Evolutionary conservation across 1,139 yeast species (phyloP).

Genomic region (Taphrina deformans): DNA sequence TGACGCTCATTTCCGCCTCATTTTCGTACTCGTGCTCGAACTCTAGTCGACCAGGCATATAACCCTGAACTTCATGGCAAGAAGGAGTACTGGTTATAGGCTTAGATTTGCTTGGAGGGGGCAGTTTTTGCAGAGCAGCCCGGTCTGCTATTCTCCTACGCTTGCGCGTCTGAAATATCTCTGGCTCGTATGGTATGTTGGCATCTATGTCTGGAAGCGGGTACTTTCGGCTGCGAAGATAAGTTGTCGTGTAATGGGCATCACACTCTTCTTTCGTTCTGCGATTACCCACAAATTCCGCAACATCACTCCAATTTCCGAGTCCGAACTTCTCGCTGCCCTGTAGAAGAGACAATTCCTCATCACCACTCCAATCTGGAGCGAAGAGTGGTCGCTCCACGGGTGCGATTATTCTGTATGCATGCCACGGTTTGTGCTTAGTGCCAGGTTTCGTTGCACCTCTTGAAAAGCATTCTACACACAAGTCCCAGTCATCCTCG

Average conservation of each 20-base stretch:
- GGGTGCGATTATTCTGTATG: slow-evolving; percentile 86
- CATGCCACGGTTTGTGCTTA: slow-evolving; percentile 89
- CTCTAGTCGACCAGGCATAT: slow-evolving; percentile 97
- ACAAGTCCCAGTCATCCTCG: slow-evolving; percentile 77
- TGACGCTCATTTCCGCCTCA: slow-evolving; percentile 91
- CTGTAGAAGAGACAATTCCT: slow-evolving; percentile 79
- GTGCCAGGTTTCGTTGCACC: slow-evolving; percentile 71
- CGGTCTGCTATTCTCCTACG: slow-evolving; percentile 69
- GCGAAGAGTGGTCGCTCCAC: slow-evolving; percentile 91
- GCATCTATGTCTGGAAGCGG: slow-evolving; percentile 69
- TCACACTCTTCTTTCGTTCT: slow-evolving; percentile 89
- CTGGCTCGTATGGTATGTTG: slow-evolving; percentile 65
- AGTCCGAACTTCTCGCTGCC: slow-evolving; percentile 89
- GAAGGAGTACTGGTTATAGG: slow-evolving; percentile 91
- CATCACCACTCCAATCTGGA: slow-evolving; percentile 97
- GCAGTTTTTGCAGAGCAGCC: slow-evolving; percentile 54
- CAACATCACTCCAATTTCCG: slow-evolving; percentile 96
- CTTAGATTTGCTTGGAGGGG: slow-evolving; percentile 71
- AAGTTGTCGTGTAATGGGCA: slow-evolving; percentile 70
- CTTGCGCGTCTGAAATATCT: slow-evolving; percentile 67
- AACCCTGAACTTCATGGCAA: slow-evolving; percentile 95
- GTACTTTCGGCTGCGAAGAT: slow-evolving; percentile 66
- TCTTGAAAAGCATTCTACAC: slow-evolving; percentile 92
- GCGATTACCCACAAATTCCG: slow-evolving; percentile 85
- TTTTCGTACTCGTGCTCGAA: slow-evolving; percentile 95